These are phyloP conservation scores for Saccharomyces eubayanus DNA, from an alignment of 805 yeast species.

Conservation along the genomic window DNA sequence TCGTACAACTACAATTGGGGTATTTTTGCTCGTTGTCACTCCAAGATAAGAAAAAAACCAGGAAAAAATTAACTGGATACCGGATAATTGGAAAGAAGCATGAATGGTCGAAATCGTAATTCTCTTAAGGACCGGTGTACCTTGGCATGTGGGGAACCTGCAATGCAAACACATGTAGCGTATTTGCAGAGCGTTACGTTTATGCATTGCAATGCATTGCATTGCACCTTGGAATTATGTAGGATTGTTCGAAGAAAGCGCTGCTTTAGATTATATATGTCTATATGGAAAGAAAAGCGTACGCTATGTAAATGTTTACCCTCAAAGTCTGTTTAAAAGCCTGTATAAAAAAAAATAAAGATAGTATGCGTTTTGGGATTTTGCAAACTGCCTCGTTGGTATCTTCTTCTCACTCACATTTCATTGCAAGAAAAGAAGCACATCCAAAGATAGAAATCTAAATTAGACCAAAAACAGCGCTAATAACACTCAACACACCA, in stretches of 20 bases:
- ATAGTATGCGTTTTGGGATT: background rate
- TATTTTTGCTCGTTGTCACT: background rate
- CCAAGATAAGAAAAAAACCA: background rate
- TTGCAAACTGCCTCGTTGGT: conserved; percentile 12
- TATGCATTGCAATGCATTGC: background rate
- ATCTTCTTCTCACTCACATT: conserved; percentile 51
- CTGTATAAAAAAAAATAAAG: background rate
- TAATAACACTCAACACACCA: conserved; percentile 79
- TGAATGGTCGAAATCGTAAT: no score
- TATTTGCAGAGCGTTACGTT: background rate
- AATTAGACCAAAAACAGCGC: conserved; percentile 62
- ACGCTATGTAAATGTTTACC: background rate
- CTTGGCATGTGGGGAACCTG: no score
- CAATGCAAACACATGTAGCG: no score
- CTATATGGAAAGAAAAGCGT: background rate
- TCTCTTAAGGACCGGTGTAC: no score
- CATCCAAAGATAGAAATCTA: conserved; percentile 31
- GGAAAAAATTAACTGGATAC: background rate
- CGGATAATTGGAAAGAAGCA: background rate
- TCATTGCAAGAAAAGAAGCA: conserved; percentile 20
- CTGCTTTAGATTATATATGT: background rate
- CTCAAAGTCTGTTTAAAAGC: background rate
- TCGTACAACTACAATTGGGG: background rate
- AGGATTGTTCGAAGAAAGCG: background rate
- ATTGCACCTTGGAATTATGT: background rate